Percentiles rank a stretch among this genome's conserved stretches.
These are phyloP conservation scores for Botrytis galanthina DNA, from an alignment of 2,329 filamentous ascomycete species.

Conservation along the genomic window DNA sequence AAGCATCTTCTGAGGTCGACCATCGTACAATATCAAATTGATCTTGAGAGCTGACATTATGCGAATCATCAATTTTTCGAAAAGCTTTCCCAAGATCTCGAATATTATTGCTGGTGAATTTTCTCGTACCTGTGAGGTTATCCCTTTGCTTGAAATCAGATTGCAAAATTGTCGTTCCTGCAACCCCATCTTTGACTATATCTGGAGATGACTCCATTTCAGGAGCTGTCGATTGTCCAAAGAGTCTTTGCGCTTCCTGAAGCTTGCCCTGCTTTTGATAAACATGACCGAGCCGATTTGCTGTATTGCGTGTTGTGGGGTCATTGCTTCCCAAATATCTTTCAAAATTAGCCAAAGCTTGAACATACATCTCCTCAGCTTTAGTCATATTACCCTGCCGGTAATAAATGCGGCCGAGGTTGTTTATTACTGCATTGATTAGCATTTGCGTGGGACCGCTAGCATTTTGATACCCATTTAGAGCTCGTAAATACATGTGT, in stretches of 20 bases:
- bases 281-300: slow-evolving; percentile 20
- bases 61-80: neutral
- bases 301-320: slow-evolving; percentile 20
- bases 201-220: neutral
- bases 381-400: slow-evolving; percentile 20
- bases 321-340: slow-evolving; percentile 20
- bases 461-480: slow-evolving; percentile 22
- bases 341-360: slow-evolving; percentile 32
- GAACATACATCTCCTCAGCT: slow-evolving; percentile 35
- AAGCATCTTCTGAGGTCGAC: neutral
- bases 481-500: slow-evolving; percentile 21
- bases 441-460: slow-evolving; percentile 19
- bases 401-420: slow-evolving; percentile 20
- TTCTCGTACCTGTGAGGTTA: neutral
- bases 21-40: neutral
- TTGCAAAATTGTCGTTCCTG: neutral
- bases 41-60: neutral
- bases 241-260: neutral
- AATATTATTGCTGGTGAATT: neutral
- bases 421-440: slow-evolving; percentile 19
- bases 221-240: neutral
- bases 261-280: slow-evolving; percentile 21
- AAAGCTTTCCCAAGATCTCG: neutral
- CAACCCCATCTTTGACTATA: neutral
- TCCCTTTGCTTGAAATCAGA: neutral